phyloP scores from a whole-genome alignment of 148 eudicot genomes.

The Vaccinium vitisidaea region DNA sequence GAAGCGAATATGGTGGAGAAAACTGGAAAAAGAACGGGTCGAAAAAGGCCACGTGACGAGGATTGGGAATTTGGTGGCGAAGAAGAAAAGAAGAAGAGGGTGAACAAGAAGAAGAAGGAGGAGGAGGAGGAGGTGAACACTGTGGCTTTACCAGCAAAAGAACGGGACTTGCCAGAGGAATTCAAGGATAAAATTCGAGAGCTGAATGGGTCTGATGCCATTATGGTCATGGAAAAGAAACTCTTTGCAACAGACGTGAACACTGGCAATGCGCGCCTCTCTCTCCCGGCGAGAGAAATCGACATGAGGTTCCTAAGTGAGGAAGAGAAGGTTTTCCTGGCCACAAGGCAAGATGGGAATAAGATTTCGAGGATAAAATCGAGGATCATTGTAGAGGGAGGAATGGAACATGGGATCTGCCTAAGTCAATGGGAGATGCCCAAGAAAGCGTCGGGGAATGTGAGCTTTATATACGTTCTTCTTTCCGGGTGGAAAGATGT shows the following conservation, averaged over 20 bases:
- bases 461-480: background rate
- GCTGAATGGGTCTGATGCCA: background rate
- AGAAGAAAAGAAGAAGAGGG: background rate
- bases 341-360: background rate
- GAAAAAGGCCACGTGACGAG: background rate
- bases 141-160: background rate
- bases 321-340: background rate
- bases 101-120: background rate
- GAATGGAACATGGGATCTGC: background rate
- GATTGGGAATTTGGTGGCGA: background rate
- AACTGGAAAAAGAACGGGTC: background rate
- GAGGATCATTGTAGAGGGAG: background rate
- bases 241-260: background rate
- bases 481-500: background rate
- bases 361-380: background rate
- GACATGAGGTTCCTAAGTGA: background rate
- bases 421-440: background rate
- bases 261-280: background rate
- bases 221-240: background rate
- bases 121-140: background rate
- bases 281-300: background rate
- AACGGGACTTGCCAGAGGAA: background rate
- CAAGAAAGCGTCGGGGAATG: background rate
- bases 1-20: background rate
- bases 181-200: background rate